Base-by-base conservation (phyloP, 2,329 filamentous ascomycete genomes). In the Penicillium verrucosum region DNA sequence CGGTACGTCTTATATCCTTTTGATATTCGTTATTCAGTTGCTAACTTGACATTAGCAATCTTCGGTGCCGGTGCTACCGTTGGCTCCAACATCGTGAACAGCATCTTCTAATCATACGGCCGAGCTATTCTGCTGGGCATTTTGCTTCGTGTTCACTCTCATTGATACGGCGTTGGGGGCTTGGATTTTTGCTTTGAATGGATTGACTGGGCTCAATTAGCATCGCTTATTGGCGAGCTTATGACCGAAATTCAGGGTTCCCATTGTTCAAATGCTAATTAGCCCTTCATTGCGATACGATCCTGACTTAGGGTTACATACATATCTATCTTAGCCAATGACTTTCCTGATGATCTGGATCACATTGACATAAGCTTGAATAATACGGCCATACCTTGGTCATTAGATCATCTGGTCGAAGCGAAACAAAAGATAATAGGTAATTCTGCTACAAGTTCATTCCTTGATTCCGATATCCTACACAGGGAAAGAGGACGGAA, bases 31-130 rank as follows among this genome's bases (percentile, higher is more conserved):
- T 11, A n/a, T 36, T 16, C n/a, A 9, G 3, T 23, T 45, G 51
- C 67, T 72, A 59, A 72, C 56, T 34, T 50, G 7, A 49, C 29
- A 66, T 82, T 83, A 43, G 91, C 92, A 29, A 91, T 97, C 65
- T 96, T 96, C 68, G 93, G 93, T 73, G 93, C 93, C 46, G 92
- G 93, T 75, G 92, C 93, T 47, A 94, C 90, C 1, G 88, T 96
- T 62, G 92, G 92, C 70, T 85, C 88, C 65, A 94, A 96, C 71
- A 85, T 96, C 70, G 91, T 96, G 65, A 94, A 95, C 76, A 86
- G 88, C 61, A 95, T 96, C 66, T 94, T 96, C 74, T 96, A 86
- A 77, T 53, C 43, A 43, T 45, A 41, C 37, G 18, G 18, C 51
- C 32, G 30, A 4, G 36, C 49, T 46, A 37, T 55, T 51, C 44